Percentiles rank a stretch among this genome's conserved stretches.
phyloP scores from a whole-genome alignment of 345 rosid species.

The Murraya koenigii region DNA sequence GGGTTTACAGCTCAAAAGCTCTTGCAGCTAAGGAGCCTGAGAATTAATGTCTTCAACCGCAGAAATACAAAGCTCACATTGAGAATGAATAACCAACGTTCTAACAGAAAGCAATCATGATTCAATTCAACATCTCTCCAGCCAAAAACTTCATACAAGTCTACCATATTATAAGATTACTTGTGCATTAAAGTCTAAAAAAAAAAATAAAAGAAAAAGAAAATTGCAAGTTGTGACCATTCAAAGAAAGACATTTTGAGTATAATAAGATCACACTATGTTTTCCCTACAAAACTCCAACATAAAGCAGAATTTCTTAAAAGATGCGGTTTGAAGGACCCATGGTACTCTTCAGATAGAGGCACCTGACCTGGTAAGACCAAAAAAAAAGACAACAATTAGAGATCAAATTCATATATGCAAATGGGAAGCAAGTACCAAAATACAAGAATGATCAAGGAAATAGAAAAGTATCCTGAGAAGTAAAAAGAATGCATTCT shows the following conservation, averaged over 20 bases:
- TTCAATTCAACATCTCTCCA: conserved; percentile 5
- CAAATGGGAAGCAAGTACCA: neutral
- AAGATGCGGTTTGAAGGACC: conserved; percentile 63
- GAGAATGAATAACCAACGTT: neutral
- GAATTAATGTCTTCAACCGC: too few species aligned
- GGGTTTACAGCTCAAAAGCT: neutral
- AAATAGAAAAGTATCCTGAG: too few species aligned
- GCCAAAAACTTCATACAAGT: neutral
- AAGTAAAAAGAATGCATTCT: too few species aligned
- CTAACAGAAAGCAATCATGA: neutral
- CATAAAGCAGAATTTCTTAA: conserved; percentile 20
- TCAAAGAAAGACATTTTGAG: neutral
- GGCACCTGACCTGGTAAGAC: conserved; percentile 59
- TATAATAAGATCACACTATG: neutral
- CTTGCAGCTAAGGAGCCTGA: too few species aligned
- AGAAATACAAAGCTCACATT: neutral
- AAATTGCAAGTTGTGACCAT: neutral
- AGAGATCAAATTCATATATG: neutral
- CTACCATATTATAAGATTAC: neutral
- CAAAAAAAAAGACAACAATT: neutral
- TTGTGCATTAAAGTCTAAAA: neutral
- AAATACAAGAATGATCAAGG: neutral
- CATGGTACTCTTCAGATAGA: conserved; percentile 77
- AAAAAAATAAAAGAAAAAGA: neutral
- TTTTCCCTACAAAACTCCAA: conserved; percentile 5